Evolutionary conservation across 2,329 filamentous ascomycete species (phyloP).

Genomic region (Aspergillus thermomutatus): DNA sequence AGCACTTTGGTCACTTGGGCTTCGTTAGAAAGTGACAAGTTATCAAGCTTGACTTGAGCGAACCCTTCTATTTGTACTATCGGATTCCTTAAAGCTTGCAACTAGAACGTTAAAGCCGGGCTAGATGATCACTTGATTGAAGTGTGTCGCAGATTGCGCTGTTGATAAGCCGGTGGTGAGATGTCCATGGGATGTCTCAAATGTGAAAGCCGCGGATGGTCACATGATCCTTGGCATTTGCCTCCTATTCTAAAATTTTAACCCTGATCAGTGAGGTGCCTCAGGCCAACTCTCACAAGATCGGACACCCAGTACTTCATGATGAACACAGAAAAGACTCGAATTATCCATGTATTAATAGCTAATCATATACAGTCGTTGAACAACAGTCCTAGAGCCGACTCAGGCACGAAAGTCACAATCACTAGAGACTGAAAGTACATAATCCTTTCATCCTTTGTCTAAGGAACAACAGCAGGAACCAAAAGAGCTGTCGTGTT

Average conservation of each 20-base stretch:
- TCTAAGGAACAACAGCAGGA: neutral
- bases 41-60: slow-evolving; percentile 25
- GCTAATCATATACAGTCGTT: slow-evolving; percentile 19
- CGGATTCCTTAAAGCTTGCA: slow-evolving; percentile 6
- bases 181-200: neutral
- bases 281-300: neutral
- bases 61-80: slow-evolving; percentile 32
- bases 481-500: neutral
- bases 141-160: neutral
- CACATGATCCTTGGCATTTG: slow-evolving; percentile 11
- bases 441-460: neutral
- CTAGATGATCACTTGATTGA: neutral
- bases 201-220: neutral
- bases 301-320: neutral
- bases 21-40: slow-evolving; percentile 31
- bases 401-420: neutral
- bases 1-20: slow-evolving; percentile 37
- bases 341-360: slow-evolving; percentile 22
- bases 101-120: neutral
- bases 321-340: neutral
- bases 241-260: neutral
- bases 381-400: slow-evolving; percentile 7
- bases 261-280: neutral
- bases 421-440: neutral
- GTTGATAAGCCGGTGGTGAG: neutral